A percentile compares a stretch with the other conserved stretches of the same genome.
phyloP scores from a whole-genome alignment of 1,284 basidiomycete species.

The Trichosporon faecale region DNA sequence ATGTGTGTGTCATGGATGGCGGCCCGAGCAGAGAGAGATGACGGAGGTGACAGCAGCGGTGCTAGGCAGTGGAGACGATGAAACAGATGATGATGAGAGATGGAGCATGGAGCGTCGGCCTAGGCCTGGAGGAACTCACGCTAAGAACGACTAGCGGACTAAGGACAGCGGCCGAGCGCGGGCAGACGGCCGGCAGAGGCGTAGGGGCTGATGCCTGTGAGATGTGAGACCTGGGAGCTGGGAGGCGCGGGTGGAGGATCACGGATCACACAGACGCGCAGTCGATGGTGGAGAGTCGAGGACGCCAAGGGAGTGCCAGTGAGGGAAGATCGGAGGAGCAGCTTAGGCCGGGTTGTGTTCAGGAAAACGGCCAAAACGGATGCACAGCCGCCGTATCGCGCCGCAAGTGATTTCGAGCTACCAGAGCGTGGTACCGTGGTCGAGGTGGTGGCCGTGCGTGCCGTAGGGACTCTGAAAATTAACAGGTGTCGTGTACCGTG shows the following conservation, averaged over 20 bases:
- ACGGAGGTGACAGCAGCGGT: not conserved
- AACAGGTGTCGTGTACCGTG: not conserved
- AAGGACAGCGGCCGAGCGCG: not conserved
- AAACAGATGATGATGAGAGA: not conserved
- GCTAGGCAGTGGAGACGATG: not conserved
- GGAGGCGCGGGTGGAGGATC: too few species aligned
- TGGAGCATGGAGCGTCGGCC: not conserved
- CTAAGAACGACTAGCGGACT: not conserved
- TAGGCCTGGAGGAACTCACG: not conserved
- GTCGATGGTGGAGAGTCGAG: slow-evolving; percentile 3
- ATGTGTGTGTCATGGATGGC: not conserved
- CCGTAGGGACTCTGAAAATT: slow-evolving; percentile 1
- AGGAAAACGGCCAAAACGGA: not conserved
- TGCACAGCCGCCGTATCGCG: slow-evolving; percentile 5
- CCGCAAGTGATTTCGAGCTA: slow-evolving; percentile 3
- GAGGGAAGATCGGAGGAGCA: not conserved
- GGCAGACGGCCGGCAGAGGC: not conserved
- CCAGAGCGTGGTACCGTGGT: not conserved
- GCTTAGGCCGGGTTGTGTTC: not conserved
- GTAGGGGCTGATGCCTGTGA: not conserved
- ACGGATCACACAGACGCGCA: not conserved
- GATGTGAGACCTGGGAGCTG: not conserved
- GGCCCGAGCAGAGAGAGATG: not conserved
- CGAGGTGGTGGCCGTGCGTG: not conserved
- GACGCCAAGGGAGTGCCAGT: too few species aligned